These are phyloP conservation scores for Pyracantha coccinea DNA, from an alignment of 331 rosid species.

Conservation along the genomic window DNA sequence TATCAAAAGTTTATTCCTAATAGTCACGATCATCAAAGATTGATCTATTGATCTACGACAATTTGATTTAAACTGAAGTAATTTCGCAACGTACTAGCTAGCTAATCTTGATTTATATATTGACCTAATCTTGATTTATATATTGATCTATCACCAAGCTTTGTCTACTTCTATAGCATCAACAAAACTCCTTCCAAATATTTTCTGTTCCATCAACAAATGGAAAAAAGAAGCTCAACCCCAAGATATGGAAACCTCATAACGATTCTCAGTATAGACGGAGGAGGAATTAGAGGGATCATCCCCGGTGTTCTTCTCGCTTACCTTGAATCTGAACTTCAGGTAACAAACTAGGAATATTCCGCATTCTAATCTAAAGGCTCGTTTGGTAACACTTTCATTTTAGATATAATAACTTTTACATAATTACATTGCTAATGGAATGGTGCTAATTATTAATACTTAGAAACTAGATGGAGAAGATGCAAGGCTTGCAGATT, in stretches of 20 bases:
- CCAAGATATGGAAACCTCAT: slow-evolving; percentile 19
- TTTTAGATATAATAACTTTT: background rate
- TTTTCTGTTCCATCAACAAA: background rate
- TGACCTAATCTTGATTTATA: no score
- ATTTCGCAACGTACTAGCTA: no score
- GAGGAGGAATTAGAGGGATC: slow-evolving; percentile 61
- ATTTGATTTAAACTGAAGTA: no score
- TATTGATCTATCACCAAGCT: no score
- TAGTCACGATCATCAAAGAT: no score
- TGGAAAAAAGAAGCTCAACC: background rate
- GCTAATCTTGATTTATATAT: no score
- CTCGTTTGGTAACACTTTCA: background rate
- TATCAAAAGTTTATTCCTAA: no score
- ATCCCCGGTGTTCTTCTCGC: slow-evolving; percentile 49
- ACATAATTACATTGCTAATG: background rate
- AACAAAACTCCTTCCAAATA: no score
- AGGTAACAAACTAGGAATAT: slow-evolving; percentile 9
- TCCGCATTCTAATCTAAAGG: background rate
- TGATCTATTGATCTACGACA: no score
- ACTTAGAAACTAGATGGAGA: slow-evolving; percentile 36
- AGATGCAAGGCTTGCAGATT: slow-evolving; percentile 49
- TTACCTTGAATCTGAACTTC: slow-evolving; percentile 53
- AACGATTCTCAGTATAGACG: slow-evolving; percentile 52
- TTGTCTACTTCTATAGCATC: no score
- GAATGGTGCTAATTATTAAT: background rate